A percentile compares a stretch with the other conserved stretches of the same genome.
These are phyloP conservation scores for Millerozyma acaciae DNA, from an alignment of 805 yeast genomes.

Conservation along the genomic window DNA sequence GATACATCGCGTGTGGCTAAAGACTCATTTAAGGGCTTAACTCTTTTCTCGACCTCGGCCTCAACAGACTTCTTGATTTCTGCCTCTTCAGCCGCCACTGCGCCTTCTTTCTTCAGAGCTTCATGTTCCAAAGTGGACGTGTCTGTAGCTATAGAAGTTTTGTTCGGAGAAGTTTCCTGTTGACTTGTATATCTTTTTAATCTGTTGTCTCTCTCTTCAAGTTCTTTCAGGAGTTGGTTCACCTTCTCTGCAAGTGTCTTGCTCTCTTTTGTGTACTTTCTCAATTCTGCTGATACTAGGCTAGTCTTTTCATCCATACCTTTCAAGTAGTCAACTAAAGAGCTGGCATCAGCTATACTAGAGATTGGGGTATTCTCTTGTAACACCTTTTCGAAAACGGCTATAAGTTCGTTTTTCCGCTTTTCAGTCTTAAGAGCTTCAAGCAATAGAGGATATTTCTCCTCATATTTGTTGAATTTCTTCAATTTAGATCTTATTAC, in stretches of 20 bases:
- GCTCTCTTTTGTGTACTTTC: constrained; percentile 38
- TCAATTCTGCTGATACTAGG: constrained; percentile 63
- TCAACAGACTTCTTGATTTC: too few relatives aligned
- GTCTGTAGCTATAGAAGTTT: background rate
- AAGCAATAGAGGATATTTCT: constrained; percentile 79
- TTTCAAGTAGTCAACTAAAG: constrained; percentile 64
- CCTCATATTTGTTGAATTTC: constrained; percentile 83
- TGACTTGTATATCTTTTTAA: background rate
- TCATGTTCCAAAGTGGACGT: background rate
- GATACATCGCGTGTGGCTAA: background rate
- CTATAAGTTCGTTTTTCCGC: constrained; percentile 56
- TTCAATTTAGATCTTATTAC: constrained; percentile 58
- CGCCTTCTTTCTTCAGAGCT: constrained; percentile 1
- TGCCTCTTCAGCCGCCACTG: background rate
- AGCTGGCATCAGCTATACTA: constrained; percentile 66
- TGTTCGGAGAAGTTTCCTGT: background rate
- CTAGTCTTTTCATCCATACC: constrained; percentile 58
- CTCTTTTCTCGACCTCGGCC: too few relatives aligned
- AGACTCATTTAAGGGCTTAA: background rate
- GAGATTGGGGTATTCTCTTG: constrained; percentile 79
- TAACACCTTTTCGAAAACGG: constrained; percentile 62
- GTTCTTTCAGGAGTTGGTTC: constrained; percentile 3
- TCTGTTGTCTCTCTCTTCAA: background rate
- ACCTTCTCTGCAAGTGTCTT: constrained; percentile 12
- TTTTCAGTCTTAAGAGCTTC: constrained; percentile 85